A percentile compares a stretch with the other conserved stretches of the same genome.
phyloP scores from a whole-genome alignment of 75 land plant genomes.

The Sequoiadendron giganteum region DNA sequence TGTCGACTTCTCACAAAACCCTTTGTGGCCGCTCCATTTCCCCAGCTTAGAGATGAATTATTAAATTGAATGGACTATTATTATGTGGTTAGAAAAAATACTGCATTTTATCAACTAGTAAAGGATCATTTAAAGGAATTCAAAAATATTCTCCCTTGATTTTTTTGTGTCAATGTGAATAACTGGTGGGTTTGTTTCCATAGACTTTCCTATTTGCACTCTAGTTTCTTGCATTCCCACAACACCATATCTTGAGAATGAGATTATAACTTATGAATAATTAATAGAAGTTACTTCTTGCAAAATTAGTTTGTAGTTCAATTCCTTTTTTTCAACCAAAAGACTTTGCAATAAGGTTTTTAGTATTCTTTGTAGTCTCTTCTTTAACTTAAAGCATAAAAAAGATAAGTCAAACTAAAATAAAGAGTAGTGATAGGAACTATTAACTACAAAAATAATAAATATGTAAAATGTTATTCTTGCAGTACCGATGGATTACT shows the following conservation, averaged over 20 bases:
- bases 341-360: background rate
- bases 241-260: background rate
- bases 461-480: background rate
- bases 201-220: background rate
- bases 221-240: background rate
- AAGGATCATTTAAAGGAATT: no score
- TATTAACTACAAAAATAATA: background rate
- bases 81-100: no score
- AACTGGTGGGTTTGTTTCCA: no score
- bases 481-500: slow-evolving; percentile 92
- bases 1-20: no score
- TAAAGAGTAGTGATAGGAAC: background rate
- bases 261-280: background rate
- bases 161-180: no score
- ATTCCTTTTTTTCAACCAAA: background rate
- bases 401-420: background rate
- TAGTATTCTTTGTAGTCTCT: background rate
- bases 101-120: no score
- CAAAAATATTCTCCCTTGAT: no score
- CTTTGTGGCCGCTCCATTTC: no score
- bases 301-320: background rate
- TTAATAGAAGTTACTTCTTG: background rate
- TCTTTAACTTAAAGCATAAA: background rate
- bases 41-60: no score
- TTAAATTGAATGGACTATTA: no score